Conservation (phyloP, 2,329 filamentous ascomycete species). For the Ceratocystis albifundus region DNA sequence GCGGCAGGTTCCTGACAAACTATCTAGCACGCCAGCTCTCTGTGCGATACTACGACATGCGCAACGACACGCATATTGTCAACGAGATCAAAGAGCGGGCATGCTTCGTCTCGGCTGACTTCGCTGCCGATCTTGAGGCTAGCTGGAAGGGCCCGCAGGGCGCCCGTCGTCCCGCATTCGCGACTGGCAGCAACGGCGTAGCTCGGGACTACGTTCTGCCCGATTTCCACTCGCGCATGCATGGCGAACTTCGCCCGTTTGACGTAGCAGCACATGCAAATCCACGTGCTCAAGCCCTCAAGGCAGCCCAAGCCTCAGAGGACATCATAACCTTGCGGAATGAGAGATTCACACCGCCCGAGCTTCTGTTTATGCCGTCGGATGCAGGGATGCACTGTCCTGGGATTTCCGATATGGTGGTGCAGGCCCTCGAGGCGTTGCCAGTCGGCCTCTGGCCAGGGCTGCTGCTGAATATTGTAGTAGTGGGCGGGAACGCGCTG, state of each 20-base stretch:
- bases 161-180: constrained; percentile 39
- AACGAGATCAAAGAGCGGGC: constrained; percentile 91
- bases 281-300: constrained; percentile 33
- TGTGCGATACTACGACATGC: constrained; percentile 86
- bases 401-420: constrained; percentile 69
- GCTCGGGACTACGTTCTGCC: constrained; percentile 88
- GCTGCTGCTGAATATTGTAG: constrained; percentile 73
- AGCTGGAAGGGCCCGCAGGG: constrained; percentile 69
- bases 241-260: constrained; percentile 65
- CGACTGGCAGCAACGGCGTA: constrained; percentile 44
- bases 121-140: constrained; percentile 63
- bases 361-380: constrained; percentile 74
- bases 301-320: constrained; percentile 43
- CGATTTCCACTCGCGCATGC: constrained; percentile 51
- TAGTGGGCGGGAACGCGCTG: constrained; percentile 75
- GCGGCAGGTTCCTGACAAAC: constrained; percentile 88
- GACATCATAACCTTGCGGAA: constrained; percentile 81
- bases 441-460: constrained; percentile 76
- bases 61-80: constrained; percentile 84
- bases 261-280: constrained; percentile 52
- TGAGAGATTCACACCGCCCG: constrained; percentile 81
- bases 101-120: constrained; percentile 72
- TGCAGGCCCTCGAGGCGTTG: constrained; percentile 62
- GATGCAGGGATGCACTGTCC: constrained; percentile 78
- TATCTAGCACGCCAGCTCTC: constrained; percentile 83